Evolutionary conservation across 2,329 filamentous ascomycete species (phyloP), one percentile per base, ranked within the genome.

Genomic region (Dothiorella sarmentorum): DNA sequence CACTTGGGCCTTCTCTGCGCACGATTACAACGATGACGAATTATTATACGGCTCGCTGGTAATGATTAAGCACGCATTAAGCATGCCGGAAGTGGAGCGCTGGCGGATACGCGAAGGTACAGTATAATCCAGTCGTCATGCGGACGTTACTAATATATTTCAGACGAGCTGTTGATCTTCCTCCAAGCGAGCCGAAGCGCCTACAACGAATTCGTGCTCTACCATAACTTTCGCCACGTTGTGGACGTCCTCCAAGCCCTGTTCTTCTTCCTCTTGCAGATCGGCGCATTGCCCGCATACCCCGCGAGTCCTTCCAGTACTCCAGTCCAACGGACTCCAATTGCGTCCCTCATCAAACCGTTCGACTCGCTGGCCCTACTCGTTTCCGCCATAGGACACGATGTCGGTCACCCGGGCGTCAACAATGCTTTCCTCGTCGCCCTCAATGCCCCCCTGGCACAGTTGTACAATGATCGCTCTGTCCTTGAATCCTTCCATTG

Each of bases 401-500:
- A 99, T 71, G 94, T 97, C 37, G 94, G 94, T 20, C 94, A 99
- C 70, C 94, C 94, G 0, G 94, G 94, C 58, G 94, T 99, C 68
- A 99, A 97, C 77, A 99, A 99, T 71, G 91, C 93, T 27, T 99
- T 99, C 70, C 80, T 99, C 4, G 86, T 96, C 17, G 91, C 90
- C 29, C 82, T 97, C 29, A 96, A 97, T 70, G 90, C 94, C 17
- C 93, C 94, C 1, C 79, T 99, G 26, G 94, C 94, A 11, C 92
- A 97, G 72, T 80, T 97, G 13, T 99, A 97, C 78, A 97, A 97
- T 69, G 94, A 99, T 72, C 89, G 90, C 58, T 97, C 94, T 1
- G 94, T 99, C 15, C 81, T 99, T 35, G 94, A 99, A 74, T 95
- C 93, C 0, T 99, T 97, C 68, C 94, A 99, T 71, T 97, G 94